Percentiles rank a stretch among this genome's conserved stretches.
These are phyloP conservation scores for Leucosporidium yakuticum DNA, from an alignment of 768 basidiomycete species.

Conservation along the genomic window DNA sequence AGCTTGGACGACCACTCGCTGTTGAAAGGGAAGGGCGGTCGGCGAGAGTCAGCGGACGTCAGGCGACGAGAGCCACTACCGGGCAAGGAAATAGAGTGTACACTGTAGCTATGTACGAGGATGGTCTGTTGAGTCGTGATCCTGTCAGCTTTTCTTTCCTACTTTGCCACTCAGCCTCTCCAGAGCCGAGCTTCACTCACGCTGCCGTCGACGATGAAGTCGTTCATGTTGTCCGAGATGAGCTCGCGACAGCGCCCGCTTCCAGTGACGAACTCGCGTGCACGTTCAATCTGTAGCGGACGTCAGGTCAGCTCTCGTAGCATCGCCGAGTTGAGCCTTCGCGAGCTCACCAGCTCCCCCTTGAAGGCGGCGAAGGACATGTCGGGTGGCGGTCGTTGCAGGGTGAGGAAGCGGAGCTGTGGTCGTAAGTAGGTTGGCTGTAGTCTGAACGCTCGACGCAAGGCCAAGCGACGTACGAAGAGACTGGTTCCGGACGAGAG, in stretches of 20 bases:
- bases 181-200: constrained; percentile 41
- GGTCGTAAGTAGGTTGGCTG: too few species aligned
- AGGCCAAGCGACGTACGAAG: constrained; percentile 46
- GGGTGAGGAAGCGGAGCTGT: constrained; percentile 69
- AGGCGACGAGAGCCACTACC: neutral
- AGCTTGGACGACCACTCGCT: constrained; percentile 84
- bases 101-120: constrained; percentile 89
- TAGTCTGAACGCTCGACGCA: too few species aligned
- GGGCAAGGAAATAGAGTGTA: neutral
- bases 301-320: too few species aligned
- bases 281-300: too few species aligned
- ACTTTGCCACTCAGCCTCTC: neutral
- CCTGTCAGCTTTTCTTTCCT: constrained; percentile 3
- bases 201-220: constrained; percentile 91
- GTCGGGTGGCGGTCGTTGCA: constrained; percentile 30
- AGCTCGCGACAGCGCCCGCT: constrained; percentile 71
- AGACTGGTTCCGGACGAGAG: constrained; percentile 83
- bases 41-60: neutral
- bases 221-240: constrained; percentile 80
- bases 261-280: constrained; percentile 51
- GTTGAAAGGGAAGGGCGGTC: neutral
- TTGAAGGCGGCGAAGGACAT: constrained; percentile 63
- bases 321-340: neutral
- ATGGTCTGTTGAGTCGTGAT: constrained; percentile 55
- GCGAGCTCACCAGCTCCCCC: constrained; percentile 33